These are phyloP conservation scores for Fistulifera pelliculosa DNA, from an alignment of 108 stramenopile genomes.

Conservation along the genomic window DNA sequence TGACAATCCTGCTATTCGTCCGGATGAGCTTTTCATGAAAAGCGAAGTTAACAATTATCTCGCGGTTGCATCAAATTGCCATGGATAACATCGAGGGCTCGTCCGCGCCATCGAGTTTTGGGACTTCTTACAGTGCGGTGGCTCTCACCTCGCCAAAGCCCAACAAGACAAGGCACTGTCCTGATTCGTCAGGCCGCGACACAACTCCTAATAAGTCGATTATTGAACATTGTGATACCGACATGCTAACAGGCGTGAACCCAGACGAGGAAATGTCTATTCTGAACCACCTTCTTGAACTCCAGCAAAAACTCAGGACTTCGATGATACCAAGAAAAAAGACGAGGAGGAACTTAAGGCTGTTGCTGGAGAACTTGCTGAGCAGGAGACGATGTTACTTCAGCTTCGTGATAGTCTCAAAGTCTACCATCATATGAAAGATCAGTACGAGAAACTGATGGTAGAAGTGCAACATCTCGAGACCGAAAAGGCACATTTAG, in stretches of 20 bases:
- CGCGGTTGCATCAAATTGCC: constrained; percentile 7
- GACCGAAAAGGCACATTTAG: constrained; percentile 57
- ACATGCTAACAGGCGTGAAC: constrained; percentile 52
- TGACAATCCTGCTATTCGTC: neutral
- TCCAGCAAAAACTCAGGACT: constrained; percentile 77
- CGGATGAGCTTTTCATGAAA: constrained; percentile 11
- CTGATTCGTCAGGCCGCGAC: neutral
- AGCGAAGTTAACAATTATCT: constrained; percentile 13
- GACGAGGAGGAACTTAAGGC: constrained; percentile 56
- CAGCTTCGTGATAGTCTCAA: constrained; percentile 67
- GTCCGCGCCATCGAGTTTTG: too few species aligned
- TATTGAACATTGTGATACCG: constrained; percentile 24
- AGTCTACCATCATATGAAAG: constrained; percentile 74
- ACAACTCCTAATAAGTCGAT: neutral
- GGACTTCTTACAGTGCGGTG: too few species aligned
- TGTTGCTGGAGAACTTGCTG: constrained; percentile 65
- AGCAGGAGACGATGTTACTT: constrained; percentile 56
- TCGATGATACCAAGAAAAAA: constrained; percentile 31
- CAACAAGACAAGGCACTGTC: too few species aligned
- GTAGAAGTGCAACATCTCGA: constrained; percentile 69
- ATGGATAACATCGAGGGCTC: neutral
- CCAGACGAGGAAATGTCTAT: constrained; percentile 84
- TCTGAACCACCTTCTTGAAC: constrained; percentile 69
- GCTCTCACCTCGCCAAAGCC: too few species aligned
- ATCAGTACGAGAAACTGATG: constrained; percentile 71